Conservation (phyloP, 768 basidiomycete species). For the Gloeophyllum trabeum region DNA sequence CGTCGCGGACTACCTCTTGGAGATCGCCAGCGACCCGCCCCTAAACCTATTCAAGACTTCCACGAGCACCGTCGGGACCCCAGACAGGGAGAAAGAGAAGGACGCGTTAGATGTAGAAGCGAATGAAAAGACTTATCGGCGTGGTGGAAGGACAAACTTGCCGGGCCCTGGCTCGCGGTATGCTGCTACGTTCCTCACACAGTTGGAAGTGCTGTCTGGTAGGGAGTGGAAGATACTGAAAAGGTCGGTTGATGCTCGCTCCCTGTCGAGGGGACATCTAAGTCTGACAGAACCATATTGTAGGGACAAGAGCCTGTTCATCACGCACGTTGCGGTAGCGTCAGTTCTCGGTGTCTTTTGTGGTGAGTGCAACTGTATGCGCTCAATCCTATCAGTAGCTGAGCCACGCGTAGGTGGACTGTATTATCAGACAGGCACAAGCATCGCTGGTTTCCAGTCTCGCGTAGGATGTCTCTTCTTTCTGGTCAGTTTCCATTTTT, state of each 20-base stretch:
- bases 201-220: slow-evolving; percentile 70
- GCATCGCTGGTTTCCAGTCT: slow-evolving; percentile 89
- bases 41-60: slow-evolving; percentile 29
- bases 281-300: too few species aligned
- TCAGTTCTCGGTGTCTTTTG: slow-evolving; percentile 78
- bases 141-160: not conserved
- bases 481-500: slow-evolving; percentile 37
- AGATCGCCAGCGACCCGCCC: slow-evolving; percentile 67
- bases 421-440: slow-evolving; percentile 69
- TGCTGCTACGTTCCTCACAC: slow-evolving; percentile 79
- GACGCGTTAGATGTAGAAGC: not conserved
- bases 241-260: slow-evolving; percentile 35
- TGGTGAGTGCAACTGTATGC: slow-evolving; percentile 30
- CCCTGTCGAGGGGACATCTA: too few species aligned
- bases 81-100: slow-evolving; percentile 8
- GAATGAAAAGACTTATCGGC: slow-evolving; percentile 3
- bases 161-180: slow-evolving; percentile 23
- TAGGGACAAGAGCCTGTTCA: slow-evolving; percentile 74
- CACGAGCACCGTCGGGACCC: slow-evolving; percentile 1
- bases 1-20: slow-evolving; percentile 85
- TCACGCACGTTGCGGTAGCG: slow-evolving; percentile 66
- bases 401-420: slow-evolving; percentile 48
- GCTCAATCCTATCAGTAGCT: not conserved
- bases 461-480: slow-evolving; percentile 94
- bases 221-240: slow-evolving; percentile 79